Conservation (phyloP, 495 filamentous ascomycete genomes). For the Immersiella caudata region DNA sequence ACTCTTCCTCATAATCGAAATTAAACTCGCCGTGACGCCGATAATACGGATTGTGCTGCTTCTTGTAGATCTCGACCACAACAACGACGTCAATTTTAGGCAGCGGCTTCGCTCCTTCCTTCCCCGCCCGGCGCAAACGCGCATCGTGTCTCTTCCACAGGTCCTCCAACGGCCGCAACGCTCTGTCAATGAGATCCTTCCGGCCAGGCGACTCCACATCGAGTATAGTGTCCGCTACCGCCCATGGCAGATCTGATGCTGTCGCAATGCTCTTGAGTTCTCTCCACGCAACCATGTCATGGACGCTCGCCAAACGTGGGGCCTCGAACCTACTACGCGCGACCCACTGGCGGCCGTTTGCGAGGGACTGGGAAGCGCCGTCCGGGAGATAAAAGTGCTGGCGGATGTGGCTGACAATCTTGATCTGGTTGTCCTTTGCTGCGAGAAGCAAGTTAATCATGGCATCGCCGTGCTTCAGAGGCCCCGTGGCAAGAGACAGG, state of each 20-base stretch:
- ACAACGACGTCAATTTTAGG: conserved; percentile 1
- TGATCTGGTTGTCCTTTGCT: conserved; percentile 6
- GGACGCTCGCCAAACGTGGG: background rate
- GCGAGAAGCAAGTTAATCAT: background rate
- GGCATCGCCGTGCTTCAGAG: background rate
- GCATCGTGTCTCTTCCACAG: background rate
- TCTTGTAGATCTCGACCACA: no score
- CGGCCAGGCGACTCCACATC: background rate
- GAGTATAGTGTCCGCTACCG: background rate
- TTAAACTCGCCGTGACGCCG: no score
- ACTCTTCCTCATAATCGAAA: no score
- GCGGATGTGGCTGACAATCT: background rate
- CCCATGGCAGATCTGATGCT: background rate
- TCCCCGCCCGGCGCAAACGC: background rate
- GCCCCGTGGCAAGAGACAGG: background rate
- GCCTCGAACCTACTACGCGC: background rate
- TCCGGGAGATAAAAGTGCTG: background rate
- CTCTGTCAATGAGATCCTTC: background rate
- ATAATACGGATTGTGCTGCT: no score
- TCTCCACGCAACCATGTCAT: background rate
- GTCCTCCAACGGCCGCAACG: background rate
- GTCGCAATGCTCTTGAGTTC: conserved; percentile 2
- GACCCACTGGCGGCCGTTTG: no score
- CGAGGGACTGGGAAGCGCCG: background rate
- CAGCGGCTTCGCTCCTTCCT: background rate